Percentiles rank a stretch among this genome's conserved stretches.
These are phyloP conservation scores for Cercospora nicotianae DNA, from an alignment of 2,329 filamentous ascomycete genomes.

Conservation along the genomic window DNA sequence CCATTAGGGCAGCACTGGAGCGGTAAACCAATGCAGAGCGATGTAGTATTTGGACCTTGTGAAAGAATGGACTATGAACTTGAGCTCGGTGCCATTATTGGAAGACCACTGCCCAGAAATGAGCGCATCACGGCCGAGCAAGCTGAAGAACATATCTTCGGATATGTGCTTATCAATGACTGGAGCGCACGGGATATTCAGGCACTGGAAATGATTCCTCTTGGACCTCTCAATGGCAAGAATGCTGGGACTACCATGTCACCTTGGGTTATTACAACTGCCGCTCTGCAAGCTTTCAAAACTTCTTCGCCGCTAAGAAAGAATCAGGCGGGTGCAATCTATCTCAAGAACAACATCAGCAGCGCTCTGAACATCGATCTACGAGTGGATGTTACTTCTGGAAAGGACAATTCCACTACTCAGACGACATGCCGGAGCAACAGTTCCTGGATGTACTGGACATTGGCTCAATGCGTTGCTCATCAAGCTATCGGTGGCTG, in stretches of 20 bases:
- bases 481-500: slow-evolving; percentile 46
- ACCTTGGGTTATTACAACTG: slow-evolving; percentile 61
- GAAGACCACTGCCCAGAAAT: slow-evolving; percentile 42
- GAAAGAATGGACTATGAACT: slow-evolving; percentile 51
- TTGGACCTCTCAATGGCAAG: slow-evolving; percentile 63
- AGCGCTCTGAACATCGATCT: slow-evolving; percentile 31
- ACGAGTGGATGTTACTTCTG: slow-evolving; percentile 26
- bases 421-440: slow-evolving; percentile 32
- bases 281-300: slow-evolving; percentile 50
- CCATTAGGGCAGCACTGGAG: slow-evolving; percentile 49
- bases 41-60: slow-evolving; percentile 50
- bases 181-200: slow-evolving; percentile 66
- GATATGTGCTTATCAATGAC: slow-evolving; percentile 61
- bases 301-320: slow-evolving; percentile 24
- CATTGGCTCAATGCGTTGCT: slow-evolving; percentile 45
- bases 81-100: slow-evolving; percentile 49
- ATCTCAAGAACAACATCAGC: slow-evolving; percentile 30
- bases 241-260: slow-evolving; percentile 61
- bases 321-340: slow-evolving; percentile 22
- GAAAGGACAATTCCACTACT: slow-evolving; percentile 3
- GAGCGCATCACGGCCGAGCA: slow-evolving; percentile 41
- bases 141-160: slow-evolving; percentile 59
- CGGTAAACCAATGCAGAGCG: slow-evolving; percentile 47
- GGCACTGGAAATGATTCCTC: slow-evolving; percentile 59
- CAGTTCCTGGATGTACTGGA: slow-evolving; percentile 46